Percentiles rank a stretch among this genome's conserved stretches.
phyloP scores from a whole-genome alignment of 192 early-diverging fungal genomes.

The Podila horticola region DNA sequence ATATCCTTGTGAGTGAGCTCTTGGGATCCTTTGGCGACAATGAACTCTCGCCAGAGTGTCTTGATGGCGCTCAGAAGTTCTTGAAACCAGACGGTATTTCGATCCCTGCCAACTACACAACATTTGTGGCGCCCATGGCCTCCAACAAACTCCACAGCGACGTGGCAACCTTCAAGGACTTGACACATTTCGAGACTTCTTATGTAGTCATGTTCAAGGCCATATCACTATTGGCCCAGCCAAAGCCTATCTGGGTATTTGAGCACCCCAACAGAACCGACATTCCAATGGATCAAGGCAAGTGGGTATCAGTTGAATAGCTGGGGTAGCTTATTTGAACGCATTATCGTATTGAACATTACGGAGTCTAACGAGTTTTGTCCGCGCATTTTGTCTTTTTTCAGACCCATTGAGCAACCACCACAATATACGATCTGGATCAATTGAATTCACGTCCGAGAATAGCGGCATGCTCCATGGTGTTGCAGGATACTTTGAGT shows the following conservation, averaged over 20 bases:
- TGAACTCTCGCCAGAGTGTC: conserved; percentile 98
- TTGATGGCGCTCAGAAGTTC: conserved; percentile 90
- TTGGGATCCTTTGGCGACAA: conserved; percentile 99
- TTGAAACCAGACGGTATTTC: conserved; percentile 85
- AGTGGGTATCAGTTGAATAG: neutral
- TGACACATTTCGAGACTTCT: conserved; percentile 84
- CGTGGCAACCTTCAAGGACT: conserved; percentile 73
- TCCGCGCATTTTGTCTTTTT: neutral
- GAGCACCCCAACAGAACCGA: conserved; percentile 73
- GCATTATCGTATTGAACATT: too few relatives aligned
- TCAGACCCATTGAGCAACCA: conserved; percentile 69
- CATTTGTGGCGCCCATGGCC: conserved; percentile 89
- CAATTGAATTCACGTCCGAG: conserved; percentile 63
- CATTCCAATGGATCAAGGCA: conserved; percentile 48
- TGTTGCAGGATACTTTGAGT: conserved; percentile 97
- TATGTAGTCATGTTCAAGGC: conserved; percentile 98
- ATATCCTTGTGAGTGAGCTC: conserved; percentile 96
- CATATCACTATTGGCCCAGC: conserved; percentile 71
- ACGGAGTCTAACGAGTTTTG: too few relatives aligned
- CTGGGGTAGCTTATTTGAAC: neutral
- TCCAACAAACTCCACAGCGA: conserved; percentile 85
- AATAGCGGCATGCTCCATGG: conserved; percentile 85
- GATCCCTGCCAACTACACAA: conserved; percentile 88
- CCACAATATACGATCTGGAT: conserved; percentile 78
- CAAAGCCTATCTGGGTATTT: conserved; percentile 85